A percentile compares a stretch with the other conserved stretches of the same genome.
Evolutionary conservation across 257 asterid species (phyloP).

Genomic region (Salvia hispanica): DNA sequence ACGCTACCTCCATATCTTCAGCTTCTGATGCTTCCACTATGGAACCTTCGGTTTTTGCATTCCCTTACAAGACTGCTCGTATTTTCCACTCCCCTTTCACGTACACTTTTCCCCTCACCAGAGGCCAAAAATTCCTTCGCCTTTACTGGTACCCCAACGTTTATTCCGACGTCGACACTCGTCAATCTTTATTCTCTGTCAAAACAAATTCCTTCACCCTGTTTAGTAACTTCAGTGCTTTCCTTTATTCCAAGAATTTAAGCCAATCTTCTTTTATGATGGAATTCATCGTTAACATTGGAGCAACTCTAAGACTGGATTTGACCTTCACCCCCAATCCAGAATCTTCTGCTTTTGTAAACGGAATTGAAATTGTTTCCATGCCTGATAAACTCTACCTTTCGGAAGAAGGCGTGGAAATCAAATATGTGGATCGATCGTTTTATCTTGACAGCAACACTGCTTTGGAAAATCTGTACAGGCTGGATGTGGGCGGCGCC

Average conservation of each 20-base stretch:
- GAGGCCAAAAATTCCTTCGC: no score
- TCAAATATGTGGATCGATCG: not conserved
- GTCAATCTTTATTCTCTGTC: constrained; percentile 33
- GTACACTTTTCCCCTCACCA: no score
- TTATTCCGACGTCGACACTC: not conserved
- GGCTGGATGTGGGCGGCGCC: constrained; percentile 55
- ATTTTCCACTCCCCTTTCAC: no score
- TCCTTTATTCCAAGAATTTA: not conserved
- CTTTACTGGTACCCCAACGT: no score
- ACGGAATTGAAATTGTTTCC: constrained; percentile 48
- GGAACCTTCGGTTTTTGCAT: no score
- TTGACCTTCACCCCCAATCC: no score
- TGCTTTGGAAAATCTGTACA: constrained; percentile 49
- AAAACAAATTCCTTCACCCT: constrained; percentile 44
- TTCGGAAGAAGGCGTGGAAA: constrained; percentile 14
- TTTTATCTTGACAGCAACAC: constrained; percentile 24
- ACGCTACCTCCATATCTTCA: no score
- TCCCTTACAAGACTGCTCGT: no score
- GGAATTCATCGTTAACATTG: constrained; percentile 33
- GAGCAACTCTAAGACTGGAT: constrained; percentile 21
- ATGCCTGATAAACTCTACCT: constrained; percentile 47
- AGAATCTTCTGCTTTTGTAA: no score
- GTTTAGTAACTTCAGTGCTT: not conserved
- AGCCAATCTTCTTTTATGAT: constrained; percentile 13
- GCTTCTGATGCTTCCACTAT: no score